Percentiles rank a stretch among this genome's conserved stretches.
Conservation (phyloP, 2,329 filamentous ascomycete genomes). For the Arthrobotrys pseudoclavata region DNA sequence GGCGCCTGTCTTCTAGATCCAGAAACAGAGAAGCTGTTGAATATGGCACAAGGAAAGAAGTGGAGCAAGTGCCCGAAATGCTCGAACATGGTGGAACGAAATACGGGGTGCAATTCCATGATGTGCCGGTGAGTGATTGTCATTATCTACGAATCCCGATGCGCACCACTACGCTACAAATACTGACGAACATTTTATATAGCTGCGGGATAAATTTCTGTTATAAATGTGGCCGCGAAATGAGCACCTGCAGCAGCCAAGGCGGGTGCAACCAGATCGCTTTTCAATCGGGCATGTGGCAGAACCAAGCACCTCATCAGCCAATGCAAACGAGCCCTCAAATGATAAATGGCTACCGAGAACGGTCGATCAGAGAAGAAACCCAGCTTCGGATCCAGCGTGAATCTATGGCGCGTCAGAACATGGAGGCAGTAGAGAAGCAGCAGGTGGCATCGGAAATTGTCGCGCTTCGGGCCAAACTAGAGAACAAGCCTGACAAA, state of each 20-base stretch:
- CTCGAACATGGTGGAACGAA: slow-evolving; percentile 58
- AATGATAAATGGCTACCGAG: slow-evolving; percentile 27
- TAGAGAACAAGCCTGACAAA: slow-evolving; percentile 33
- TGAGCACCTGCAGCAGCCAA: slow-evolving; percentile 7
- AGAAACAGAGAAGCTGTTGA: slow-evolving; percentile 53
- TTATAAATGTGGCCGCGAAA: slow-evolving; percentile 50
- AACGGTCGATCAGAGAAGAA: slow-evolving; percentile 28
- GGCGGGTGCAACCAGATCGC: slow-evolving; percentile 46
- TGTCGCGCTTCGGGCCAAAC: slow-evolving; percentile 41
- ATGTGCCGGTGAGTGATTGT: slow-evolving; percentile 44
- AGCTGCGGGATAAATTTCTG: slow-evolving; percentile 56
- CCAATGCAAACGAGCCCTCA: slow-evolving; percentile 19
- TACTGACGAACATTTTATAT: background rate
- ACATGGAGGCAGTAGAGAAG: slow-evolving; percentile 33
- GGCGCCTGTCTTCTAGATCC: slow-evolving; percentile 51
- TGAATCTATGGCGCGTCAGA: slow-evolving; percentile 22
- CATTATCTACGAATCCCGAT: too few species aligned
- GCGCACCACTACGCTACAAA: background rate
- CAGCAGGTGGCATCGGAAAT: slow-evolving; percentile 41
- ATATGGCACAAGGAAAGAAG: slow-evolving; percentile 54
- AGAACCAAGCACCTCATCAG: slow-evolving; percentile 38
- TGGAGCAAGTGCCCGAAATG: slow-evolving; percentile 58
- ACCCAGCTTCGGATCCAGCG: background rate
- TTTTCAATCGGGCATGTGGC: slow-evolving; percentile 51
- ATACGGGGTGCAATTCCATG: slow-evolving; percentile 55